Base-by-base conservation (phyloP, 108 stramenopile genomes). In the Schizochytrium sp. region DNA sequence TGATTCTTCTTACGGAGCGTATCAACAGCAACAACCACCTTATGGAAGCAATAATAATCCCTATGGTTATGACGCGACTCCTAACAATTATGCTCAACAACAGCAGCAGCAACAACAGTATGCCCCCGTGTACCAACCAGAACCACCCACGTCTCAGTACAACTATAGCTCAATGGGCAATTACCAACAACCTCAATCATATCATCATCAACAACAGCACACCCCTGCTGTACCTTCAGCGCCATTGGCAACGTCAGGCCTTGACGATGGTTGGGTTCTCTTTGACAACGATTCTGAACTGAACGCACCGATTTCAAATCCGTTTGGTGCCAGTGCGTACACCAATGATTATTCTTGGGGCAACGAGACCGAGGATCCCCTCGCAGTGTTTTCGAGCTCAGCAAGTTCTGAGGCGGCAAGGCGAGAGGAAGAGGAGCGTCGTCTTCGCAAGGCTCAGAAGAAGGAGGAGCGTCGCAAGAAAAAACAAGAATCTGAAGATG, bases 401-500 rank as follows among this genome's bases (percentile, higher is more conserved):
- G 64, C 12, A 38, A 10, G 0, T n/a, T n/a, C 50, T 40, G 76
- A 46, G 15, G 76, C 76, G 10, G 76, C 76, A 5, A 10, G 45
- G 2, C 76, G 76, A 47, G 76, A 83, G 47, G 76, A 83, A 2
- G 76, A 83, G 3, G 76, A 83, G 40, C 76, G 76, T 53, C 49
- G 28, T 47, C 15, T 50, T 55, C 50, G 50, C 76, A 83, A 83
- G n/a, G 76, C 76, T 5, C 49, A 83, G 28, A 83, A 50, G 76
- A 83, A 83, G 76, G 76, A 83, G 47, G 76, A 83, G n/a, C 47
- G 53, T 10, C 76, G 76, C 76, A 83, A 83, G 53, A 83, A 83
- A 28, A 83, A 83, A 15, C 76, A 83, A 28, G 76, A 83, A 53
- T 83, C 76, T 53, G 76, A 83, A 40, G 76, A 83, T 42, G 76